These are phyloP conservation scores for Speleostelium caveatum DNA, from an alignment of 78 protist genomes.

Conservation along the genomic window DNA sequence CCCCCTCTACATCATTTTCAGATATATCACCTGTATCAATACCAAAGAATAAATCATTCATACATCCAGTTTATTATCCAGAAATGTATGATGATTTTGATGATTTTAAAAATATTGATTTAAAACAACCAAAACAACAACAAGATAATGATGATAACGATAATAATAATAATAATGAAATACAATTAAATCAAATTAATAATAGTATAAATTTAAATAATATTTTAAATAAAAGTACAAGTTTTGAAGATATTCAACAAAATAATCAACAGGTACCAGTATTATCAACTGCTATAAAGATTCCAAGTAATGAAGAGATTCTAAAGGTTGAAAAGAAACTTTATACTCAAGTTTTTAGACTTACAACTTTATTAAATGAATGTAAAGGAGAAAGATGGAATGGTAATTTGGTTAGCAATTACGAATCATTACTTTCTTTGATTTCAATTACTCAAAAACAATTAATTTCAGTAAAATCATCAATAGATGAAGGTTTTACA, in stretches of 20 bases:
- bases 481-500: neutral
- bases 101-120: too few species aligned
- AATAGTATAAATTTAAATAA: neutral
- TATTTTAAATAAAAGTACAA: neutral
- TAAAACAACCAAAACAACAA: too few species aligned
- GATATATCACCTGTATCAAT: neutral
- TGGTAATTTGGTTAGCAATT: neutral
- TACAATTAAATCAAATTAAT: too few species aligned
- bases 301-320: neutral
- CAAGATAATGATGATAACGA: neutral
- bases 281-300: neutral
- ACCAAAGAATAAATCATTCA: slow-evolving; percentile 7
- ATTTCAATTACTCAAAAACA: neutral
- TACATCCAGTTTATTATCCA: neutral
- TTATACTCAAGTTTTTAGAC: neutral
- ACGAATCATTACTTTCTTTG: neutral
- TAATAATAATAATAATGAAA: neutral
- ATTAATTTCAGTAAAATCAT: neutral
- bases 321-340: neutral
- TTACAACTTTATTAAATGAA: neutral
- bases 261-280: neutral
- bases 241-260: neutral
- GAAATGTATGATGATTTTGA: neutral
- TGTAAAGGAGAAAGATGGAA: slow-evolving; percentile 1
- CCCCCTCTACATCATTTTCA: neutral